These are phyloP conservation scores for Ochetophila trinervis DNA, from an alignment of 306 rosid species.

Conservation along the genomic window DNA sequence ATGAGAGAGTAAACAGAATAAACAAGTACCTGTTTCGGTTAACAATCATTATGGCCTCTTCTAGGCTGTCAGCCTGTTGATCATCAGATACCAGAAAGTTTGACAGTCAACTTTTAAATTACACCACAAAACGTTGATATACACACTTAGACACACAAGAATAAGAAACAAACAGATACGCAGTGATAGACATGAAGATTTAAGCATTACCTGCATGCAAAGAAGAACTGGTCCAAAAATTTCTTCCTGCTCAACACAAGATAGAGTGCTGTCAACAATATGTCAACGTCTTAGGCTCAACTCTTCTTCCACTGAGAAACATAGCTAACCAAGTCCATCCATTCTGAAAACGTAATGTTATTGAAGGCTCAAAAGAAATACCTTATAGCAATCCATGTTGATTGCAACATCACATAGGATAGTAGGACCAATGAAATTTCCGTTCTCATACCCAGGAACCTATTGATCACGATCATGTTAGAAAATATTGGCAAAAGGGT, in stretches of 20 bases:
- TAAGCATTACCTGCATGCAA: constrained; percentile 57
- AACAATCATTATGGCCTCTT: constrained; percentile 62
- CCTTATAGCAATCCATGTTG: constrained; percentile 70
- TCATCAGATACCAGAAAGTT: constrained; percentile 22
- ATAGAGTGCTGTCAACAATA: constrained; percentile 34
- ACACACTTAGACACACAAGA: not conserved
- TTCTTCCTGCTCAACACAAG: constrained; percentile 59
- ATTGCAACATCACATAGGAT: constrained; percentile 56
- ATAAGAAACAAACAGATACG: not conserved
- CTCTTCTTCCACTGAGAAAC: constrained; percentile 25
- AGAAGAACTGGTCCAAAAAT: constrained; percentile 66
- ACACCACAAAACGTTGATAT: not conserved
- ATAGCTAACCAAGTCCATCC: constrained; percentile 20
- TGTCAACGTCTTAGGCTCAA: constrained; percentile 26
- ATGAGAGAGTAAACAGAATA: constrained; percentile 4
- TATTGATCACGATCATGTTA: not conserved
- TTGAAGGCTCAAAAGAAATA: constrained; percentile 16
- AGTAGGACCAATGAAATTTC: constrained; percentile 68
- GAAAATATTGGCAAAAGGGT: not conserved
- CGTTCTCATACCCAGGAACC: constrained; percentile 69
- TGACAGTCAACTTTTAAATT: constrained; percentile 15
- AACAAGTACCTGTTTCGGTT: constrained; percentile 55
- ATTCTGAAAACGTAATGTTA: constrained; percentile 7
- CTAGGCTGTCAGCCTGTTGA: constrained; percentile 58
- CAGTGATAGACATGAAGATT: constrained; percentile 4